phyloP scores from a whole-genome alignment of 176 grass and related monocot species.

The Rhynchospora breviuscula region DNA sequence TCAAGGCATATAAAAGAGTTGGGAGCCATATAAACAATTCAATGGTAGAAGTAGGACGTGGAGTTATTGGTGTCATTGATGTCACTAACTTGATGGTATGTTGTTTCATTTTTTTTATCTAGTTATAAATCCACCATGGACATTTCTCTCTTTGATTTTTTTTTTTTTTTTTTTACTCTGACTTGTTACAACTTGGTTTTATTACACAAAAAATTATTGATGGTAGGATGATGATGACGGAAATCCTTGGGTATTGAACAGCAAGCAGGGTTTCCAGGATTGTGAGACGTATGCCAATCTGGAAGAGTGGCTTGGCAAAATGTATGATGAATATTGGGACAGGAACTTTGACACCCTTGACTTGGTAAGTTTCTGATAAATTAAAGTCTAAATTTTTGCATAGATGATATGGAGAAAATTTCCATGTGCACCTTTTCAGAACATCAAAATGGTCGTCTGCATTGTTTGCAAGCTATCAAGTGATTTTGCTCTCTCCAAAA shows the following conservation, averaged over 20 bases:
- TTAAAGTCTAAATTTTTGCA: not conserved
- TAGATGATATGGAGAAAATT: constrained; percentile 10
- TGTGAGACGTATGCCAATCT: constrained; percentile 73
- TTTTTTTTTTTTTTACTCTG: constrained; percentile 7
- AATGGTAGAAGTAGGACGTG: constrained; percentile 54
- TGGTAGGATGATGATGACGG: constrained; percentile 74
- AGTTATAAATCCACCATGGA: not conserved
- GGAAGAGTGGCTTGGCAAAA: constrained; percentile 66
- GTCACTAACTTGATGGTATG: constrained; percentile 69
- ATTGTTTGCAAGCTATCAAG: not conserved
- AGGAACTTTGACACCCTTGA: constrained; percentile 55
- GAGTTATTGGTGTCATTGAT: constrained; percentile 76
- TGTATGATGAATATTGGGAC: constrained; percentile 64
- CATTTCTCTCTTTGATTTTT: constrained; percentile 10
- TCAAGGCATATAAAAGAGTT: constrained; percentile 86
- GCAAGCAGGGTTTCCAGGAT: constrained; percentile 90
- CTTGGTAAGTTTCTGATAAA: constrained; percentile 48
- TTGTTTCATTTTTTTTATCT: constrained; percentile 7
- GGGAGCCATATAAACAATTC: constrained; percentile 55
- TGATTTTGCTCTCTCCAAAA: not conserved
- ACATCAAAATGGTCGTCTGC: not conserved
- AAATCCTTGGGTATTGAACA: constrained; percentile 72
- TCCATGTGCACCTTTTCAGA: not conserved
- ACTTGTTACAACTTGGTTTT: not conserved
- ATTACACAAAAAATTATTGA: constrained; percentile 22